A percentile compares a stretch with the other conserved stretches of the same genome.
Evolutionary conservation across 2,329 filamentous ascomycete genomes (phyloP).

Genomic region (Dactylellina cionopaga): DNA sequence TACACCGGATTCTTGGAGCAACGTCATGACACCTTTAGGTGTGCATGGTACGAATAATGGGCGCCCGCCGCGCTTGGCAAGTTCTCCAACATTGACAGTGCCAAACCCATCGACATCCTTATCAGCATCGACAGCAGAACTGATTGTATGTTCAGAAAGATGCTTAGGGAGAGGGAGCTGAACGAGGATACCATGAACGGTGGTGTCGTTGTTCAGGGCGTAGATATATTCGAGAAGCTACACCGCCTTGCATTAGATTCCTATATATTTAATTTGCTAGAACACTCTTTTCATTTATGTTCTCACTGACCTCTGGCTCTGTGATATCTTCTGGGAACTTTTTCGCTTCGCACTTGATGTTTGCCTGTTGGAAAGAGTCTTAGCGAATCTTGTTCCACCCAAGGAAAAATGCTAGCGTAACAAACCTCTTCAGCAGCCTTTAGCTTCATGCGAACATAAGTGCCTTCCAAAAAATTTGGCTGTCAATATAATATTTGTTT

Average conservation of each 20-base stretch:
- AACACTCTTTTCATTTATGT: not conserved
- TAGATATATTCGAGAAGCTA: conserved; percentile 80
- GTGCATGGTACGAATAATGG: conserved; percentile 95
- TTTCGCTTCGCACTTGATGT: conserved; percentile 86
- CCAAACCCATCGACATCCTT: conserved; percentile 99
- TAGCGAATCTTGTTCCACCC: conserved; percentile 7
- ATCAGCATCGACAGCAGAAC: conserved; percentile 87
- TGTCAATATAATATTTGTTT: not conserved
- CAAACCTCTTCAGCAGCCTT: conserved; percentile 91
- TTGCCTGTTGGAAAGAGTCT: conserved; percentile 70
- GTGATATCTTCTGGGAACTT: conserved; percentile 83
- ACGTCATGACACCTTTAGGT: conserved; percentile 94
- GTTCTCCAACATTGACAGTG: conserved; percentile 90
- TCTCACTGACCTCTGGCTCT: conserved; percentile 73
- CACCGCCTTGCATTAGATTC: not conserved
- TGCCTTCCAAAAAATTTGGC: conserved; percentile 69
- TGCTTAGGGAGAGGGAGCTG: conserved; percentile 90
- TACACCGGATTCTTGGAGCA: conserved; percentile 84
- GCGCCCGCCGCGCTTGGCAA: conserved; percentile 91
- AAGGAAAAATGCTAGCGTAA: conserved; percentile 36
- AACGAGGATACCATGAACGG: conserved; percentile 90
- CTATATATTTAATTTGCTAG: not conserved
- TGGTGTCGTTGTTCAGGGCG: conserved; percentile 83
- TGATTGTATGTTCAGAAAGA: conserved; percentile 89
- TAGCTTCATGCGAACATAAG: conserved; percentile 99